phyloP scores from a whole-genome alignment of 164 flowering plant genomes.

The Dillenia turbinata region DNA sequence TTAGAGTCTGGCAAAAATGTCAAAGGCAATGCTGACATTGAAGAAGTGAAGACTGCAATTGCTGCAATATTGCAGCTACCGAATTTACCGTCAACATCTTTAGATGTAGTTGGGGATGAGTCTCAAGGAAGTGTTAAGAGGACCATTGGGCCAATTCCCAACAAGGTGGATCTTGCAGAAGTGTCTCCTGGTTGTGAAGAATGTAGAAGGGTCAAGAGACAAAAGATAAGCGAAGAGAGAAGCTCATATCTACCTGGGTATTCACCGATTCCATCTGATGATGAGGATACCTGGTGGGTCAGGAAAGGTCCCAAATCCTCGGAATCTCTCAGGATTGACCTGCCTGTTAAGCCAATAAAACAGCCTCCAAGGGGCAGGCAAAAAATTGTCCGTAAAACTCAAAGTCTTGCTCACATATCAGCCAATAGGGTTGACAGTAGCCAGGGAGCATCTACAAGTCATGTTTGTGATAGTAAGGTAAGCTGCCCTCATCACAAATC shows the following conservation, averaged over 20 bases:
- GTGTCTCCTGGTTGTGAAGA: constrained; percentile 92
- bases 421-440: constrained; percentile 93
- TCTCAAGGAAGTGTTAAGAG: constrained; percentile 54
- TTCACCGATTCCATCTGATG: constrained; percentile 55
- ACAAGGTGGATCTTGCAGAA: constrained; percentile 38
- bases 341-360: constrained; percentile 63
- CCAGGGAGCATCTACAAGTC: constrained; percentile 98
- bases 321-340: constrained; percentile 64
- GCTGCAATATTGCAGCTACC: constrained; percentile 62
- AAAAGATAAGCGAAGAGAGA: constrained; percentile 60
- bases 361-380: constrained; percentile 71
- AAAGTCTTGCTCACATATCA: constrained; percentile 86
- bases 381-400: constrained; percentile 79
- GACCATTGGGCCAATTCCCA: constrained; percentile 31
- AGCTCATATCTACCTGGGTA: constrained; percentile 36
- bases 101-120: constrained; percentile 43
- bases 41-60: constrained; percentile 70
- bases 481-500: constrained; percentile 75
- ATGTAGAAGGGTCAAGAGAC: constrained; percentile 75
- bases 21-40: constrained; percentile 33
- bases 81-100: constrained; percentile 15
- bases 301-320: constrained; percentile 59
- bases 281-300: constrained; percentile 90
- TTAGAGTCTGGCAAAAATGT: constrained; percentile 19
- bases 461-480: constrained; percentile 76